Percentiles rank a stretch among this genome's conserved stretches.
These are phyloP conservation scores for Alternaria arbusti DNA, from an alignment of 2,329 filamentous ascomycete genomes.

Conservation along the genomic window DNA sequence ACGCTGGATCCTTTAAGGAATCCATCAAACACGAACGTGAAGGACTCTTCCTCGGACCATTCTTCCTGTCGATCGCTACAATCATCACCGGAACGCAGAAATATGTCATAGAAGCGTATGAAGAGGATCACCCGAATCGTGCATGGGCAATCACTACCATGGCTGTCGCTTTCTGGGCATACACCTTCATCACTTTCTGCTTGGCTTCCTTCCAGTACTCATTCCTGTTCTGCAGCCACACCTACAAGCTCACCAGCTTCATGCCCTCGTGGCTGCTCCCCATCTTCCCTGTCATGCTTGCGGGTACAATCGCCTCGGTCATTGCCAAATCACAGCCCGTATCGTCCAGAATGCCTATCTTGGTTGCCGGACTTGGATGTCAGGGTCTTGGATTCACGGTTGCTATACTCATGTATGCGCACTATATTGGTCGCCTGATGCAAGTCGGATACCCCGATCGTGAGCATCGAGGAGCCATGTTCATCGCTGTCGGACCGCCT, in stretches of 20 bases:
- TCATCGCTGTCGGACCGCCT: slow-evolving; percentile 78
- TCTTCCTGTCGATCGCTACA: slow-evolving; percentile 51
- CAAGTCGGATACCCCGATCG: slow-evolving; percentile 66
- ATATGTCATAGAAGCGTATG: slow-evolving; percentile 42
- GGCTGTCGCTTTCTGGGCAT: slow-evolving; percentile 53
- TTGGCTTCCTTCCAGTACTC: slow-evolving; percentile 62
- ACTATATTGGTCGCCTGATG: slow-evolving; percentile 76
- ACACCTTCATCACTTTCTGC: slow-evolving; percentile 50
- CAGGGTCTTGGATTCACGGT: slow-evolving; percentile 74
- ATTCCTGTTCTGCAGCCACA: slow-evolving; percentile 67
- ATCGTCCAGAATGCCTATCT: slow-evolving; percentile 64
- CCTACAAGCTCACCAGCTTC: slow-evolving; percentile 68
- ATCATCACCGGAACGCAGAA: slow-evolving; percentile 53
- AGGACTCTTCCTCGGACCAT: slow-evolving; percentile 56
- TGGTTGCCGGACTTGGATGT: slow-evolving; percentile 70
- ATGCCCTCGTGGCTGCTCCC: slow-evolving; percentile 78
- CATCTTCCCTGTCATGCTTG: slow-evolving; percentile 76
- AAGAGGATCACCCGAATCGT: slow-evolving; percentile 47
- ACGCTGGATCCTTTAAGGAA: slow-evolving; percentile 52
- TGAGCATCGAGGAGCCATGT: slow-evolving; percentile 72
- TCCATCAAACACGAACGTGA: slow-evolving; percentile 60
- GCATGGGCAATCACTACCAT: slow-evolving; percentile 51
- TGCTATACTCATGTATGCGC: slow-evolving; percentile 74
- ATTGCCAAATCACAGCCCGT: slow-evolving; percentile 68
- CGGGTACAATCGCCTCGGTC: slow-evolving; percentile 72